These are phyloP conservation scores for Saccharomycopsis amapae DNA, from an alignment of 805 yeast species.

Conservation along the genomic window DNA sequence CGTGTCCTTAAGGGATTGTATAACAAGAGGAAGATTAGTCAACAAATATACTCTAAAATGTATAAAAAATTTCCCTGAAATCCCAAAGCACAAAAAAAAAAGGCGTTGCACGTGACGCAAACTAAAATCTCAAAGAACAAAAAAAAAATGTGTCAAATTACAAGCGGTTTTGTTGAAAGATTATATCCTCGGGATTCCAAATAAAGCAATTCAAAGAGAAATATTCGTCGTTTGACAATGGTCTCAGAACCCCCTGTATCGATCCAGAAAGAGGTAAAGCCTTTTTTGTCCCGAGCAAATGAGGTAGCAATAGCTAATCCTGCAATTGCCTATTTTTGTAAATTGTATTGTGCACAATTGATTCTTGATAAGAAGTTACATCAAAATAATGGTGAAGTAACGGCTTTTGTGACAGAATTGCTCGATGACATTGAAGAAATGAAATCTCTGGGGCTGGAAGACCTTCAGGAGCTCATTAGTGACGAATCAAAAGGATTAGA, in stretches of 20 bases:
- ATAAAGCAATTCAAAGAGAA: no score
- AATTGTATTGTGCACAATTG: slow-evolving; percentile 64
- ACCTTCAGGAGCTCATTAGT: slow-evolving; percentile 41
- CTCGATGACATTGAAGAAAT: slow-evolving; percentile 64
- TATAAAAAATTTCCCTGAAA: no score
- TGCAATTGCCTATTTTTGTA: slow-evolving; percentile 64
- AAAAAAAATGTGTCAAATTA: no score
- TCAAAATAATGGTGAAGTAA: slow-evolving; percentile 45
- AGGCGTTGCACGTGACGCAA: no score
- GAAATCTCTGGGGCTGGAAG: slow-evolving; percentile 34
- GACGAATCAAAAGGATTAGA: slow-evolving; percentile 54
- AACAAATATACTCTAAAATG: no score
- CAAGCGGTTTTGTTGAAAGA: no score
- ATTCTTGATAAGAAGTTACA: slow-evolving; percentile 59
- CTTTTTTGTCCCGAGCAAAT: slow-evolving; percentile 45
- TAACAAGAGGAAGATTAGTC: no score
- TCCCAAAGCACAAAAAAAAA: no score
- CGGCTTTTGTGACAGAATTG: slow-evolving; percentile 50
- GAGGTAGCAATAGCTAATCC: slow-evolving; percentile 59
- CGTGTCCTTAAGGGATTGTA: no score
- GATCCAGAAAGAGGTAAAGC: slow-evolving; percentile 33
- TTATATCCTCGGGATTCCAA: no score
- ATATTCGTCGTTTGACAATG: no score
- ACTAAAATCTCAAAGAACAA: no score
- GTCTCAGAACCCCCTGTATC: not conserved